Evolutionary conservation across 2,329 filamentous ascomycete species (phyloP), one percentile per base, ranked within the genome.

Genomic region (Penicillium sp.): DNA sequence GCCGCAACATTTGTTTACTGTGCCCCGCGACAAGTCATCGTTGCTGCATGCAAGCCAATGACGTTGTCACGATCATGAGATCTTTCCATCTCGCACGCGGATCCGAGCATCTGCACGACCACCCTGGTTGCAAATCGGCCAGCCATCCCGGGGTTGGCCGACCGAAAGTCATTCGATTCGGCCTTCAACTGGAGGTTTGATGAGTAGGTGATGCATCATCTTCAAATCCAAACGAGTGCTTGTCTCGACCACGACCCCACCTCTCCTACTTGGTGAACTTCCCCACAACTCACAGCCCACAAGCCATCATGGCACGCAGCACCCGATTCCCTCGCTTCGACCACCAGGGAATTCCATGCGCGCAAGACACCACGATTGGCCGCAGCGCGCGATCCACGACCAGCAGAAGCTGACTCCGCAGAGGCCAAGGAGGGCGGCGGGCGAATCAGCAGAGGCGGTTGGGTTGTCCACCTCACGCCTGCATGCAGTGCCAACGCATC

Each of bases 401-500:
- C 46, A 49, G 42, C 51, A 60, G 54, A 59, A 51, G 59, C 58
- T 49, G 56, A 62, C 56, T 59, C 56, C 56, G 56, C 56, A 58
- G 54, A 51, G 47, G 34, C 36, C 42, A 59, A 54, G 59, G 60
- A 50, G 65, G 62, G 57, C 41, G 58, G 47, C 54, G 54, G 54
- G 56, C 67, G 58, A 68, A 68, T 68, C 65, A 69, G 42, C 33
- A 21, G 33, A 10, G 10, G 13, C 27, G 39, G 33, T 34, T 33
- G 40, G 54, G 48, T 51, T 58, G 59, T 54, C 59, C 63, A 61
- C 55, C 61, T 66, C 60, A 66, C 46, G 49, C 60, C 52, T 68
- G 66, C 67, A 69, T 68, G 65, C 64, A 66, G 44, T 69, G 67
- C 61, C 61, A 63, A 50, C 61, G 60, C 61, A 63, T 63, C 57